Base-by-base conservation (phyloP, 805 yeast genomes). In the Metschnikowia cerradonensis region DNA sequence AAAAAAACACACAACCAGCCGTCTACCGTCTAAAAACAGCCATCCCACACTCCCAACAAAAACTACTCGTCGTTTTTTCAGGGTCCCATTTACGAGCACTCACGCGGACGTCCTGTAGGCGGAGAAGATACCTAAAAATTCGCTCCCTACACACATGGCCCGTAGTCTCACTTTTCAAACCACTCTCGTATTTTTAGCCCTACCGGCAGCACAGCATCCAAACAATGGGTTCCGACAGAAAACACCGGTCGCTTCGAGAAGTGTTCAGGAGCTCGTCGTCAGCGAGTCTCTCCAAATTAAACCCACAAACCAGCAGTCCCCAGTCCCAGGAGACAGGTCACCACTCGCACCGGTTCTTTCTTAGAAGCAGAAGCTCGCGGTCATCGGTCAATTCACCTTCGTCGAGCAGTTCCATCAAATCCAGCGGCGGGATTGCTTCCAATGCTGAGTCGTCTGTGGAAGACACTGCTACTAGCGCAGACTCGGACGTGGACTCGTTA, bases 301-400 rank as follows among this genome's bases (percentile, higher is more conserved):
- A 47, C 19, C 32, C 52, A 3, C 41, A 51, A n/a, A 41, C 19
- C 6, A 45, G 39, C 38, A 47, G 22, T 37, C 41, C 34, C 31
- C 48, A 44, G 13, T 15, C 49, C 7, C 41, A 32, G 6, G 49
- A 52, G n/a, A 32, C 36, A 5, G 34, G 23, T 15, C 45, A 32
- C 34, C 51, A 36, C 15, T 56, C 63, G 17, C 68, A 65, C 46
- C 58, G 70, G 33, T 60, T 59, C 26, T 60, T 67, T 33, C 58
- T 67, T 41, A 57, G 63, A 42, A 54, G 57, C 22, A 53, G 61
- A 39, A 59, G 57, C 45, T 62, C 68, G 10, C 54, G 59, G 31
- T 54, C 52, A 31, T 58, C 67, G 23, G 48, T 65, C 30, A 60
- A 68, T 36, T 65, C 70, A 8, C 66, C 58, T 40, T 57, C 66